These are phyloP conservation scores for Phyllosticta ampelicida DNA, from an alignment of 2,329 filamentous ascomycete genomes.

Conservation along the genomic window DNA sequence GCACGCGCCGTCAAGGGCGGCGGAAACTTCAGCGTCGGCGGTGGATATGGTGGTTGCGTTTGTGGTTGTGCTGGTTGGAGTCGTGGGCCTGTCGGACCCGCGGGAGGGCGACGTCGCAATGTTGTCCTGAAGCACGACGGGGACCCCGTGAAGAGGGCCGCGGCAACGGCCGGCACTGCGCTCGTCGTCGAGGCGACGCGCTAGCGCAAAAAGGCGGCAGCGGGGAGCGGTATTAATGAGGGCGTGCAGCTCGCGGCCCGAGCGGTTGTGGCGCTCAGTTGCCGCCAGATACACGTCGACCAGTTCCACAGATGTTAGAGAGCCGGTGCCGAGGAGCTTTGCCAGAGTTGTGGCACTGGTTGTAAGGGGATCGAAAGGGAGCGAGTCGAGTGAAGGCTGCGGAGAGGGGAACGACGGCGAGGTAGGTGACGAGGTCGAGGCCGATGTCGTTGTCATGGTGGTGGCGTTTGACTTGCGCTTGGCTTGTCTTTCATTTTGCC, in stretches of 20 bases:
- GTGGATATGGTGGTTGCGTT: not conserved
- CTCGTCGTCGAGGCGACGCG: constrained; percentile 31
- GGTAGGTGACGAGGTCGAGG: not conserved
- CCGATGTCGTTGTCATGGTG: not conserved
- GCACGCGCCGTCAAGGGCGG: not conserved
- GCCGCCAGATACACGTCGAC: constrained; percentile 24
- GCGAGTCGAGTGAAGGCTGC: constrained; percentile 1
- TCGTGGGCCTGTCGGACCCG: constrained; percentile 6
- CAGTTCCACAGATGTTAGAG: constrained; percentile 25
- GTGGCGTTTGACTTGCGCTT: not conserved
- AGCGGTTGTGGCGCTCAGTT: constrained; percentile 26
- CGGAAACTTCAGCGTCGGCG: not conserved
- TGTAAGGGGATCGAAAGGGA: constrained; percentile 22
- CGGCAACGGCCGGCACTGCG: constrained; percentile 25
- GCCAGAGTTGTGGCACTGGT: constrained; percentile 23
- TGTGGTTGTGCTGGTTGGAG: not conserved
- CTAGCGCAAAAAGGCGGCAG: constrained; percentile 25
- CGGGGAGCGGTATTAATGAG: constrained; percentile 29
- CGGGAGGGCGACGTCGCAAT: constrained; percentile 30
- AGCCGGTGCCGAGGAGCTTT: constrained; percentile 20
- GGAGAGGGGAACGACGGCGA: not conserved
- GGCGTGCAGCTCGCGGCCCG: constrained; percentile 25
- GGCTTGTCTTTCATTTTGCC: not conserved
- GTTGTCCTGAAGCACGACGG: constrained; percentile 33
- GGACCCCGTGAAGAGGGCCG: constrained; percentile 33